Evolutionary conservation across 2,329 filamentous ascomycete genomes (phyloP).

Genomic region (Aspergillus sojae): DNA sequence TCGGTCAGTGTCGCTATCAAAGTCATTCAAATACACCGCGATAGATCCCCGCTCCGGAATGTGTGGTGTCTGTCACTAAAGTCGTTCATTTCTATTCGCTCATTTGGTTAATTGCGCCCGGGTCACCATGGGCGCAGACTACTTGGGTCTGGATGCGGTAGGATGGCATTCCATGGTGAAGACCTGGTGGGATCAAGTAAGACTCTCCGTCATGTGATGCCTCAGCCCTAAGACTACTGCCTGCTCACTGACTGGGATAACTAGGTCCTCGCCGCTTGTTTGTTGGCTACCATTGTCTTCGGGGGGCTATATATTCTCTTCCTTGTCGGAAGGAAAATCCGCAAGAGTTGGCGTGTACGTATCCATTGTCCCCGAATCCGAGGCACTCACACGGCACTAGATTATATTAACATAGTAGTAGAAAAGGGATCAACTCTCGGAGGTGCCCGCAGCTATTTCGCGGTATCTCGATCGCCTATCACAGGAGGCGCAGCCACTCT

Average conservation of each 20-base stretch:
- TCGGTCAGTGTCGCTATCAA: not conserved
- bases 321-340: constrained; percentile 12
- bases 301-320: constrained; percentile 16
- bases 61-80: not conserved
- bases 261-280: constrained; percentile 17
- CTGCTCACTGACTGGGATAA: not conserved
- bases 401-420: not conserved
- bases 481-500: constrained; percentile 9
- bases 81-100: not conserved
- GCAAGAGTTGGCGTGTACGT: constrained; percentile 16
- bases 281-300: constrained; percentile 17
- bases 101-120: not conserved
- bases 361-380: not conserved
- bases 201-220: not conserved
- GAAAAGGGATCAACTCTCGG: constrained; percentile 17
- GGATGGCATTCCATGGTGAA: constrained; percentile 21
- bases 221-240: not conserved
- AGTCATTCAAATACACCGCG: not conserved
- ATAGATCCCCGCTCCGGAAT: not conserved
- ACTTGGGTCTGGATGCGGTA: constrained; percentile 21
- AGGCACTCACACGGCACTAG: not conserved
- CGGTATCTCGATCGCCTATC: constrained; percentile 17
- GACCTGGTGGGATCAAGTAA: constrained; percentile 22
- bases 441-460: constrained; percentile 12
- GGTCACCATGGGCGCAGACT: constrained; percentile 19